Evolutionary conservation across 768 basidiomycete genomes (phyloP).

Genomic region (Leccinum rimulosum): DNA sequence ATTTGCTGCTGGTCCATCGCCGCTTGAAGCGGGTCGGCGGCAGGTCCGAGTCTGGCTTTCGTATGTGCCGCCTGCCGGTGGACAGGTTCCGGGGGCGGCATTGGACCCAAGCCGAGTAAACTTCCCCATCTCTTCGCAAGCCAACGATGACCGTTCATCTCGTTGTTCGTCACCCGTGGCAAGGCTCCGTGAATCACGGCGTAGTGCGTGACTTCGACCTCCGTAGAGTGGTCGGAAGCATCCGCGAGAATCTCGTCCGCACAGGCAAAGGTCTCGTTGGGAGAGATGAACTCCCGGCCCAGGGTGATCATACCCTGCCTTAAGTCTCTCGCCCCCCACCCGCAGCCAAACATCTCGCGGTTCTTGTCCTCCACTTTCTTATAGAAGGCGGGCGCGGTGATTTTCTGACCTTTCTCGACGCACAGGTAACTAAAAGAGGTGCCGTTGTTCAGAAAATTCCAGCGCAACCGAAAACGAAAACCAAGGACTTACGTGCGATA

Average conservation of each 20-base stretch:
- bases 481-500: not conserved
- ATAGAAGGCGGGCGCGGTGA: not conserved
- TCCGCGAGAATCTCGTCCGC: not conserved
- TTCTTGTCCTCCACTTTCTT: not conserved
- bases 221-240: conserved; percentile 1
- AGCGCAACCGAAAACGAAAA: not conserved
- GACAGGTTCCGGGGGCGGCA: not conserved
- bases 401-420: not conserved
- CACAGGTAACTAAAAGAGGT: conserved; percentile 2
- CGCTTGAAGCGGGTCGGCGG: too few species aligned
- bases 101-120: conserved; percentile 3
- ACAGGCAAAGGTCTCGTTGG: not conserved
- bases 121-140: conserved; percentile 1
- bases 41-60: too few species aligned
- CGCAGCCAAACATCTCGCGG: not conserved
- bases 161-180: conserved; percentile 2
- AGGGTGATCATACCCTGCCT: conserved; percentile 7
- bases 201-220: conserved; percentile 1
- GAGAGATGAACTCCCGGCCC: conserved; percentile 1
- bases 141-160: not conserved
- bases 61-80: not conserved
- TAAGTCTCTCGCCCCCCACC: conserved; percentile 4
- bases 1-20: too few species aligned
- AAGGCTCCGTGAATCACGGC: not conserved
- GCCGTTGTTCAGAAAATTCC: too few species aligned